Base-by-base conservation (phyloP, 768 basidiomycete genomes). In the Panus rudis region DNA sequence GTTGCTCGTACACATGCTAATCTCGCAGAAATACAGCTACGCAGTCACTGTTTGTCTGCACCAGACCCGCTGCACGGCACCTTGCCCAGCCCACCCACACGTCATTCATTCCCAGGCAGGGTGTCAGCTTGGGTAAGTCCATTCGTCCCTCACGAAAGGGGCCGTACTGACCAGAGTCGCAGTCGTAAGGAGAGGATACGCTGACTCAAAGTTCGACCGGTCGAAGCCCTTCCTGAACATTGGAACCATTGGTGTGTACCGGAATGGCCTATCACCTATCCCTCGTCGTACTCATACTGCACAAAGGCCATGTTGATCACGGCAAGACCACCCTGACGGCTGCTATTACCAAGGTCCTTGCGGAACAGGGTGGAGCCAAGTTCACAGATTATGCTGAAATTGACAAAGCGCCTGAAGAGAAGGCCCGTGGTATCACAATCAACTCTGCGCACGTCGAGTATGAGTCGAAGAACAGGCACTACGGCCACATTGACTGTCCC, bases 321-420 rank as follows among this genome's bases (percentile, higher is more conserved):
- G 94, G 94, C 54, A 99, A 99, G 70, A 99, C 94, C 0, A 99
- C 94, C 2, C 71, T 99, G 51, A 93, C 92, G 12, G 92, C 92
- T 31, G 88, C 92, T 46, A 93, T 94, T 57, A 99, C 96, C 55
- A 98, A 89, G 62, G 86, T 92, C 43, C 77, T 98, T 43, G 70
- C 96, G 21, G 71, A 78, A 51, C 64, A 68, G 34, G 88, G 89
- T 46, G 84, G 81, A 42, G 80, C 80, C 54, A 67, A 72, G 61
- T 98, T 99, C 69, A 89, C 93, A 50, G 93, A 92, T 74, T 99
- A 99, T 72, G 79, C 75, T 38, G 81, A 92, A 66, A 99, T 99
- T 56, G 96, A 99, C 85, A 97, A 89, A 73, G 96, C 96, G 7
- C 96, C 96, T 3, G 96, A 99, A 67, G 96, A 99, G 72, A 94